A percentile compares a stretch with the other conserved stretches of the same genome.
Conservation (phyloP, 1,284 basidiomycete species). For the Sporisorium reilianum region DNA sequence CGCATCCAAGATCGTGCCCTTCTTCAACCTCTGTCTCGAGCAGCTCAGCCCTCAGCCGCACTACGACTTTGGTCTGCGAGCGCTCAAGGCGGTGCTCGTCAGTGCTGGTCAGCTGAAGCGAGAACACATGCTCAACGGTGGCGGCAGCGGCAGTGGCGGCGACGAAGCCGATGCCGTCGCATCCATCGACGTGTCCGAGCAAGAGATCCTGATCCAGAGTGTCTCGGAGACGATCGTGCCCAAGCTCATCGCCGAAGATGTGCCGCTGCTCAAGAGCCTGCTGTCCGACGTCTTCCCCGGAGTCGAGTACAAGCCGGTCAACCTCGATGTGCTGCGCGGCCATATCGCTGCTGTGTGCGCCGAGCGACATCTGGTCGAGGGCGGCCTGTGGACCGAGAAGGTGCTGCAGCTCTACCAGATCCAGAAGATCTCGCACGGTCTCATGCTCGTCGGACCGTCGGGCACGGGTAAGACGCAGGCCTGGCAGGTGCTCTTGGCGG, state of each 20-base stretch:
- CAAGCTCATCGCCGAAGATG: conserved; percentile 96
- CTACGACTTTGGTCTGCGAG: conserved; percentile 98
- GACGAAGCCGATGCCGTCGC: conserved; percentile 9
- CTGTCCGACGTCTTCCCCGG: conserved; percentile 98
- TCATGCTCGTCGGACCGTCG: conserved; percentile 99
- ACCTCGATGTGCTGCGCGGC: conserved; percentile 84
- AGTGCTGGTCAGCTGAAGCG: conserved; percentile 98
- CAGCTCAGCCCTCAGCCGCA: conserved; percentile 97
- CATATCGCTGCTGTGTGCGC: conserved; percentile 88
- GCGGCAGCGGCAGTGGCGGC: conserved; percentile 23
- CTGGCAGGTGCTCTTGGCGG: conserved; percentile 92
- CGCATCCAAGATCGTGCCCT: conserved; percentile 97
- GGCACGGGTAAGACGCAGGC: conserved; percentile 97
- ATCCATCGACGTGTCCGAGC: conserved; percentile 77
- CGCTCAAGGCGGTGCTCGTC: conserved; percentile 93
- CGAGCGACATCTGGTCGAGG: conserved; percentile 85
- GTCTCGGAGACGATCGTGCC: conserved; percentile 99
- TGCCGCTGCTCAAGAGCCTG: conserved; percentile 90
- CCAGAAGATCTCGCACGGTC: conserved; percentile 98
- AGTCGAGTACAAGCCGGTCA: conserved; percentile 87
- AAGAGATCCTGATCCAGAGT: conserved; percentile 97
- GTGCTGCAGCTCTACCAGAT: conserved; percentile 98
- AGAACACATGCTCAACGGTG: conserved; percentile 71
- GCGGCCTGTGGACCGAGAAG: conserved; percentile 93
- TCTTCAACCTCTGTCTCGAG: conserved; percentile 98